phyloP scores from a whole-genome alignment of 768 basidiomycete species.

The Boletus barrowsii region DNA sequence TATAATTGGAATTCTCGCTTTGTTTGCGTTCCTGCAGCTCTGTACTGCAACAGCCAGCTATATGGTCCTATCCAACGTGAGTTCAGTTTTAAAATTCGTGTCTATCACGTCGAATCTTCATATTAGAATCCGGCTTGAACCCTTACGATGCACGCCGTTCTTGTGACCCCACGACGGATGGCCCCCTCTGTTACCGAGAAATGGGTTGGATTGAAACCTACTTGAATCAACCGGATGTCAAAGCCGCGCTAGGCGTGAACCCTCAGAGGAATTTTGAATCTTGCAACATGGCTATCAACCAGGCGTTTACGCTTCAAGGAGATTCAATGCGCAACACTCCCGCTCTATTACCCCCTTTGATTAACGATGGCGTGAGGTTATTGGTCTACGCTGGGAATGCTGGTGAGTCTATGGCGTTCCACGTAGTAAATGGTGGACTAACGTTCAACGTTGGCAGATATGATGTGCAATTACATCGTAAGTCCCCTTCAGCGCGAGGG shows the following conservation, averaged over 20 bases:
- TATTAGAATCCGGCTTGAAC: slow-evolving; percentile 68
- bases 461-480: slow-evolving; percentile 86
- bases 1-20: slow-evolving; percentile 57
- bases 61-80: slow-evolving; percentile 67
- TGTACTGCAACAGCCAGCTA: slow-evolving; percentile 80
- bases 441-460: slow-evolving; percentile 44
- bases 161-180: slow-evolving; percentile 72
- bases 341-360: slow-evolving; percentile 69
- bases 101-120: not conserved
- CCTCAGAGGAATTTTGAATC: slow-evolving; percentile 55
- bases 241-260: slow-evolving; percentile 75
- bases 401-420: slow-evolving; percentile 38
- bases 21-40: slow-evolving; percentile 67
- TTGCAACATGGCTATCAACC: slow-evolving; percentile 82
- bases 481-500: slow-evolving; percentile 11
- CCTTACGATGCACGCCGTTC: slow-evolving; percentile 81
- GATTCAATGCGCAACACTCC: slow-evolving; percentile 87
- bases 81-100: slow-evolving; percentile 21
- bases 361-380: slow-evolving; percentile 79
- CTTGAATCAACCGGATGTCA: slow-evolving; percentile 76
- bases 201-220: slow-evolving; percentile 87
- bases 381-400: slow-evolving; percentile 90
- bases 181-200: slow-evolving; percentile 71
- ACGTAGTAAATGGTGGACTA: slow-evolving; percentile 7
- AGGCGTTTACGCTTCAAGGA: slow-evolving; percentile 76